Percentiles rank a stretch among this genome's conserved stretches.
These are phyloP conservation scores for Neospora caninum DNA, from an alignment of 169 alveolate genomes.

Conservation along the genomic window DNA sequence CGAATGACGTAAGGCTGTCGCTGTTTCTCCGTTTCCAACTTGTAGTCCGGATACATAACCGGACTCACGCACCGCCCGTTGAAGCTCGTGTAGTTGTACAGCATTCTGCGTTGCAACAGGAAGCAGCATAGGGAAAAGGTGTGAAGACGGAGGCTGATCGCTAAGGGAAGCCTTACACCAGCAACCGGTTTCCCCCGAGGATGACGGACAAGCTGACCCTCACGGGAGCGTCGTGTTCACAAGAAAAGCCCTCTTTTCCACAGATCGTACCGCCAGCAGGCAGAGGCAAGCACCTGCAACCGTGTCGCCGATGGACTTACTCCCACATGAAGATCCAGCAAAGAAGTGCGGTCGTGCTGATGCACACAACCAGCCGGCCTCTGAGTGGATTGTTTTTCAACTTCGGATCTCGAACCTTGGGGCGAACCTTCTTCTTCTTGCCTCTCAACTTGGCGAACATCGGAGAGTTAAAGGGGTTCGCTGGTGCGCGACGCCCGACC, in stretches of 20 bases:
- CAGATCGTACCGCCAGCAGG: not conserved
- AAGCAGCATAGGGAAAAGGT: not conserved
- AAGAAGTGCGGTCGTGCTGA: constrained; percentile 68
- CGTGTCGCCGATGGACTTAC: constrained; percentile 14
- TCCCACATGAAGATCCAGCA: constrained; percentile 65
- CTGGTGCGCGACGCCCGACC: constrained; percentile 66
- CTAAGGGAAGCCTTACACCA: too few species aligned
- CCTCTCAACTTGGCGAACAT: not conserved
- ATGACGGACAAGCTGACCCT: not conserved
- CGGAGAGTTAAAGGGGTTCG: constrained; percentile 65
- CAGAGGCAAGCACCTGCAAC: not conserved
- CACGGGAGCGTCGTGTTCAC: not conserved
- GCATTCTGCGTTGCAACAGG: constrained; percentile 57
- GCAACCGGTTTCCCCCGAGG: not conserved
- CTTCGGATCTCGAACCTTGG: constrained; percentile 63
- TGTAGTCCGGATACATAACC: constrained; percentile 76
- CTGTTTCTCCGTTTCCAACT: constrained; percentile 51
- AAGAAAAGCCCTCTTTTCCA: not conserved
- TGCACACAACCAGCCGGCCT: constrained; percentile 68
- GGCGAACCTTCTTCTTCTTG: constrained; percentile 9
- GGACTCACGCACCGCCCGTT: constrained; percentile 82
- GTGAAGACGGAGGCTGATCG: not conserved
- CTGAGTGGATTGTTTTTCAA: constrained; percentile 58
- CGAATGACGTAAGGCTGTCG: constrained; percentile 75
- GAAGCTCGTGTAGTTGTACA: constrained; percentile 80